phyloP scores from a whole-genome alignment of 2,329 filamentous ascomycete species.

The Fonsecaea pedrosoi region DNA sequence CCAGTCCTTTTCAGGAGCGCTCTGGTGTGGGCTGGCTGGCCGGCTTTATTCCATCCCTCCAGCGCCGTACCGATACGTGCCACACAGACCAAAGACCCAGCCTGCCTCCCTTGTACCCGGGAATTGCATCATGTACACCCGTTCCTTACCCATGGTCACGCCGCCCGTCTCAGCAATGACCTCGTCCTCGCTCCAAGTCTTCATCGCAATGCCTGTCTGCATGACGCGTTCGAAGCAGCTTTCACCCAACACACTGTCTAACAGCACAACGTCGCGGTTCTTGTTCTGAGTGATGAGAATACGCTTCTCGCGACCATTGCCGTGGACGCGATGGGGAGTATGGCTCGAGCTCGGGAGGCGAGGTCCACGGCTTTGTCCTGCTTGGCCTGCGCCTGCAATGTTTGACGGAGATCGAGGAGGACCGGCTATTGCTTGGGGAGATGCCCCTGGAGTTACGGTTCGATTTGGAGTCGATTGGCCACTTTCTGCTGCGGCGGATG shows the following conservation, averaged over 20 bases:
- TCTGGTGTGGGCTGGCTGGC: background rate
- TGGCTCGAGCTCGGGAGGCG: slow-evolving; percentile 39
- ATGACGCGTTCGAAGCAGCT: slow-evolving; percentile 85
- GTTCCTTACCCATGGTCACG: slow-evolving; percentile 63
- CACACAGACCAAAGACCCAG: slow-evolving; percentile 62
- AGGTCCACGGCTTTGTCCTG: slow-evolving; percentile 41
- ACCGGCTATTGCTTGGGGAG: slow-evolving; percentile 28
- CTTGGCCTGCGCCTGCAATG: slow-evolving; percentile 35
- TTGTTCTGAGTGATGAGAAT: slow-evolving; percentile 75
- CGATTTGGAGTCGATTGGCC: slow-evolving; percentile 35
- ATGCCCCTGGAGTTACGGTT: slow-evolving; percentile 32
- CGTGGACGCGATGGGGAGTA: slow-evolving; percentile 53
- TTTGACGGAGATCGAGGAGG: slow-evolving; percentile 42
- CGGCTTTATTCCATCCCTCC: slow-evolving; percentile 2
- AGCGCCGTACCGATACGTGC: slow-evolving; percentile 57
- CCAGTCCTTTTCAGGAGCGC: no score
- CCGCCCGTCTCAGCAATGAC: slow-evolving; percentile 63
- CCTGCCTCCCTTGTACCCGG: slow-evolving; percentile 60
- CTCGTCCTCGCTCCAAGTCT: slow-evolving; percentile 81
- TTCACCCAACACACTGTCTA: slow-evolving; percentile 85
- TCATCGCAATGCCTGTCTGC: slow-evolving; percentile 83
- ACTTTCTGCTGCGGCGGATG: slow-evolving; percentile 32
- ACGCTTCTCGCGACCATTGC: slow-evolving; percentile 79
- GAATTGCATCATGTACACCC: slow-evolving; percentile 71
- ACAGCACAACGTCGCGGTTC: slow-evolving; percentile 66